phyloP scores from a whole-genome alignment of 2,329 filamentous ascomycete species.

The Fusarium sp. region DNA sequence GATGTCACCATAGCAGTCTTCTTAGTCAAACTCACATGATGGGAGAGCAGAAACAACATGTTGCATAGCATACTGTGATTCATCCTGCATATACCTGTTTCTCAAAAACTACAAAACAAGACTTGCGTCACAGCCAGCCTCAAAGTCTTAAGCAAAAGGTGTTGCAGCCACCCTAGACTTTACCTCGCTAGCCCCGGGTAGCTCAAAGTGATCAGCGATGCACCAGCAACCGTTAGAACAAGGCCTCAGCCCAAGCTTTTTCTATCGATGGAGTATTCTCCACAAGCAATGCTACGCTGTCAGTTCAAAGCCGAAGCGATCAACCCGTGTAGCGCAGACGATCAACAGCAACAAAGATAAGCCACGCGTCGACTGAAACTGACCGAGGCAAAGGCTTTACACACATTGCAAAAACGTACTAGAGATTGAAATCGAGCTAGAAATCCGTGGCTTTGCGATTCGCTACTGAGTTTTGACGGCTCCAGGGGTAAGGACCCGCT shows the following conservation, averaged over 20 bases:
- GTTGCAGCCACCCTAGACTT: conserved; percentile 3
- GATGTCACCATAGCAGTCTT: not conserved
- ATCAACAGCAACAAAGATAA: conserved; percentile 21
- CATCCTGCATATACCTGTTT: not conserved
- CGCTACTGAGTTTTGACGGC: conserved; percentile 19
- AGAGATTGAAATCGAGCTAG: not conserved
- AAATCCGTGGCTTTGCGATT: not conserved
- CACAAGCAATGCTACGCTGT: conserved; percentile 35
- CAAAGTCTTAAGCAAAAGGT: conserved; percentile 7
- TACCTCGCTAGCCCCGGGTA: conserved; percentile 16
- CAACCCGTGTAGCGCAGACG: conserved; percentile 8
- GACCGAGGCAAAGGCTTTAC: not conserved
- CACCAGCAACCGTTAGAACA: conserved; percentile 35
- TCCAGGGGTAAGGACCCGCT: conserved; percentile 34
- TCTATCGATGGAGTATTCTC: conserved; percentile 20
- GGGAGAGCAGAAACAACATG: not conserved
- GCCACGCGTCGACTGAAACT: conserved; percentile 25
- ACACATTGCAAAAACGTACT: not conserved
- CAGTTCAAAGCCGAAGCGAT: conserved; percentile 10
- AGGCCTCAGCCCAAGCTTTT: conserved; percentile 26
- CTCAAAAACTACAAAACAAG: not conserved
- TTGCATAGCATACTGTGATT: not conserved
- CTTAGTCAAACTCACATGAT: not conserved
- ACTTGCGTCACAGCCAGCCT: conserved; percentile 1
- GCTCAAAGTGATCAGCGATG: conserved; percentile 26